Base-by-base conservation (phyloP, 2,329 filamentous ascomycete genomes). In the Akanthomyces uredinophilus region DNA sequence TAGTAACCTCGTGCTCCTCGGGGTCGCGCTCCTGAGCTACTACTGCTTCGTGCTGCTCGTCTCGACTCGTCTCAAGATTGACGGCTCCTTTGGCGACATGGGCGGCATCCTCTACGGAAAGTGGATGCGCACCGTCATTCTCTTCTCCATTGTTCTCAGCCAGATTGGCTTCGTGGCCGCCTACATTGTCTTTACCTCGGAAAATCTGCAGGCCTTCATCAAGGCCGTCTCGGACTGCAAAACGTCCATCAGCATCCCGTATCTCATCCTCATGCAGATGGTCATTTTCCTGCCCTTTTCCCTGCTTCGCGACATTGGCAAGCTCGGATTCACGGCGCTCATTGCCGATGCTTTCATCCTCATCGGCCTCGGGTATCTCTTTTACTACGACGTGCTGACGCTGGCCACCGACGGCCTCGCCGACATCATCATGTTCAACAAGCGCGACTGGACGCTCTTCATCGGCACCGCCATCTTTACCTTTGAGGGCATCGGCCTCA, bases 401-500 rank as follows among this genome's bases (percentile, higher is more conserved):
- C 87, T 99, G 57, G 86, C 86, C 65, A 80, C 79, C 53, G 82
- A 91, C 62, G 92, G 92, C 14, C 77, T 96, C 27, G 83, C 92
- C 5, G 95, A 99, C 72, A 93, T 98, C 70, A 85, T 90, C 68
- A 83, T 89, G 70, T 98, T 99, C 82, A 99, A 99, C 78, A 77
- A 88, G 46, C 86, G 89, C 64, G 89, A 92, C 73, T 99, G 96
- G 95, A 96, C 95, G 0, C 83, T 99, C 5, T 98, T 99, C 74
- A 99, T 99, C 69, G 96, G 95, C 65, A 99, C 96, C 0, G 95
- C 96, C 32, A 98, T 99, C 73, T 99, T 99, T 78, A 98, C 95
- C 0, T 99, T 98, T 71, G 95, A 99, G 73, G 95, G 95, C 32
- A 96, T 99, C 64, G 96, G 95, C 14, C 85, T 99, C 54, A 96